Evolutionary conservation across 306 rosid genomes (phyloP), one percentile per base, ranked within the genome.

Genomic region (Hippophae rhamnoides): DNA sequence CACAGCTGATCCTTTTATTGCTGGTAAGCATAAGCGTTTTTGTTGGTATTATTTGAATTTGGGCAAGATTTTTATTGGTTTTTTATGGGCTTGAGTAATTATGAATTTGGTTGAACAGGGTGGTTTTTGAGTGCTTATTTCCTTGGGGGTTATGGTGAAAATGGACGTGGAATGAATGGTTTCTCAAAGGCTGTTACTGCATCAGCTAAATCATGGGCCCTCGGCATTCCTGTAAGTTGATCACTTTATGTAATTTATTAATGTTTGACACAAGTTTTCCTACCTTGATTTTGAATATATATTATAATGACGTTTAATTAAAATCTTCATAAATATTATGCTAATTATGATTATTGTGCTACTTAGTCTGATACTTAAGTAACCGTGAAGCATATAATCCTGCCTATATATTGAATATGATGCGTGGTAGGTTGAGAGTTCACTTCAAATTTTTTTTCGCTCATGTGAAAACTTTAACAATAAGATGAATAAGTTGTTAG

Each of bases 61-160:
- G 49, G 47, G 6, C 52, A 25, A 9, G 40, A 47, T 14, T 41
- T 4, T 9, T 46, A 53, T 65, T 64, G 41, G 38, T 31, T 31
- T 31, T 31, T 31, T 31, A 31, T 31, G 5, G 38, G 3, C 38
- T 69, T 50, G 38, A 47, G 41, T 63, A 31, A 27, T 23, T 13
- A 25, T 52, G 65, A 68, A 48, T 60, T 63, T 45, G 63, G 72
- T 62, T 38, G 27, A 38, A 41, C 75, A 92, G 99, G 99, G 54
- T 92, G 99, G 99, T 86, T 88, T 72, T 68, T 92, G 52, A 78
- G 97, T 67, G 94, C 95, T 75, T 92, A 88, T 79, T 88, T 88
- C 66, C 96, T 92, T 40, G 99, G 99, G 58, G 96, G 90, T 42
- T 92, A 59, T 56, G 87, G 89, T 6, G 88, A 88, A 52, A 93